Conservation (phyloP, 2,329 filamentous ascomycete species). For the Aspergillus flavus region DNA sequence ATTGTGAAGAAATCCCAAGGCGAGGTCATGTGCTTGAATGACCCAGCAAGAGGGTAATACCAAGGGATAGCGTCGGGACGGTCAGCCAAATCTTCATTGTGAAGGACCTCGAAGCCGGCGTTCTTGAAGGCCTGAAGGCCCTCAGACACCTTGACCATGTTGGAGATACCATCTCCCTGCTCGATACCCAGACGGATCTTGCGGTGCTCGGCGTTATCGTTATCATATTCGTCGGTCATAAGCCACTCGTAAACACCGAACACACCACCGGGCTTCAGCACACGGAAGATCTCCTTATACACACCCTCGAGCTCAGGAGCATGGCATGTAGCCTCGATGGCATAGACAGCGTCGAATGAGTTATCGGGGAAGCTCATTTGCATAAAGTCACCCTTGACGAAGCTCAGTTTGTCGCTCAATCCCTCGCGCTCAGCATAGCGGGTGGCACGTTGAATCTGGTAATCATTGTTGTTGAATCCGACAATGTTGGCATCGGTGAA, state of each 20-base stretch:
- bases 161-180: conserved; percentile 93
- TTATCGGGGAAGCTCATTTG: conserved; percentile 95
- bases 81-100: conserved; percentile 84
- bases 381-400: conserved; percentile 98
- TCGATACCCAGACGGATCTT: conserved; percentile 93
- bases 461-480: conserved; percentile 98
- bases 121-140: conserved; percentile 80
- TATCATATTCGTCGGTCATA: conserved; percentile 96
- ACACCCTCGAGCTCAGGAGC: conserved; percentile 88
- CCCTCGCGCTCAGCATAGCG: conserved; percentile 81
- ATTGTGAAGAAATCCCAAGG: conserved; percentile 80
- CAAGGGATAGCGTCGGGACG: conserved; percentile 76
- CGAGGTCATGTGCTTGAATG: conserved; percentile 80
- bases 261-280: conserved; percentile 91
- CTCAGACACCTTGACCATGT: conserved; percentile 89
- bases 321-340: conserved; percentile 95
- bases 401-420: conserved; percentile 76
- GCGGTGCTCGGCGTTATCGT: conserved; percentile 81
- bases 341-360: conserved; percentile 92
- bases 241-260: conserved; percentile 99
- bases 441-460: conserved; percentile 94
- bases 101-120: conserved; percentile 81
- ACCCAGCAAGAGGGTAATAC: conserved; percentile 90
- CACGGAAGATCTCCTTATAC: conserved; percentile 91
- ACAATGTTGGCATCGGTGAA: conserved; percentile 89